Conservation (phyloP, 1,284 basidiomycete species). For the Fomitopsis schrenkii region DNA sequence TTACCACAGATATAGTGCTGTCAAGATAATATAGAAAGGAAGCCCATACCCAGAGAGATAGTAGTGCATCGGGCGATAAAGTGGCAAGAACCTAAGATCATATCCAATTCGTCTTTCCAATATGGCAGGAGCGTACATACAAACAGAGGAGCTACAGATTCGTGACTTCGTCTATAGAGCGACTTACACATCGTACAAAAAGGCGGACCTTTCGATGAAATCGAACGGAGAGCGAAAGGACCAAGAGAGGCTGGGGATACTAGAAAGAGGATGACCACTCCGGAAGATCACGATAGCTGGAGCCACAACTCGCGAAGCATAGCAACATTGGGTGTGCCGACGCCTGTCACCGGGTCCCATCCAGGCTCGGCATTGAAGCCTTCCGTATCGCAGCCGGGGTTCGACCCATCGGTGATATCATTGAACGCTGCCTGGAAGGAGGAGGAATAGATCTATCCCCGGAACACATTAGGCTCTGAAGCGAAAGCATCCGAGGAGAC, state of each 20-base stretch:
- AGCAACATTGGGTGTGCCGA: conserved; percentile 29
- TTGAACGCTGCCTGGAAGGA: conserved; percentile 29
- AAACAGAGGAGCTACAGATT: too few species aligned
- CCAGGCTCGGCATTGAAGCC: conserved; percentile 33
- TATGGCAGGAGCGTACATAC: too few species aligned
- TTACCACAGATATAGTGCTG: too few species aligned
- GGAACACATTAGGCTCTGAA: conserved; percentile 19
- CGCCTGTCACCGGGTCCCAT: conserved; percentile 36
- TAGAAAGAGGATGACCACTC: too few species aligned
- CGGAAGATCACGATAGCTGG: conserved; percentile 10
- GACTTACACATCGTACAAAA: too few species aligned
- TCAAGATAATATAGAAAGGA: too few species aligned
- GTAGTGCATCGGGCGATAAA: too few species aligned
- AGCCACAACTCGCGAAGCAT: conserved; percentile 16
- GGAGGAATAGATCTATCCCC: conserved; percentile 29
- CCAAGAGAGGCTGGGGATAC: neutral
- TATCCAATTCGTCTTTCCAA: too few species aligned
- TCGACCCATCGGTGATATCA: conserved; percentile 43
- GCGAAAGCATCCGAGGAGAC: conserved; percentile 5
- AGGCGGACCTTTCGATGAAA: neutral
- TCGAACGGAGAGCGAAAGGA: neutral
- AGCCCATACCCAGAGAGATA: too few species aligned
- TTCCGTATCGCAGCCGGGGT: conserved; percentile 36
- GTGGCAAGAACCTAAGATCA: too few species aligned
- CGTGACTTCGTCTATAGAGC: too few species aligned